phyloP scores from a whole-genome alignment of 2,329 filamentous ascomycete species.

The Neocucurbitaria cava region DNA sequence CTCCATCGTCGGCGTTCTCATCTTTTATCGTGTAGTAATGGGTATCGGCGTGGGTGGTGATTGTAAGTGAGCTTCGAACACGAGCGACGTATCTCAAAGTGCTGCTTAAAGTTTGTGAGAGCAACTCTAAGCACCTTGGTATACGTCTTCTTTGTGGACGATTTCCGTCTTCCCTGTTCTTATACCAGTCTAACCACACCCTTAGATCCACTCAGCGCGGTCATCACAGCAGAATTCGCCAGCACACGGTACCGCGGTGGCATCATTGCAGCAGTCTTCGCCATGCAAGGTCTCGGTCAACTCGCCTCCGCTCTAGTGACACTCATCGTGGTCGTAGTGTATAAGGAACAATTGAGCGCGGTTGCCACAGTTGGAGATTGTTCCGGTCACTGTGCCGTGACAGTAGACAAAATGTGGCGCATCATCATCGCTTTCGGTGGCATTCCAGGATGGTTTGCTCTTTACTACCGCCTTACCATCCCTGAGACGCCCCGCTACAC shows the following conservation, averaged over 20 bases:
- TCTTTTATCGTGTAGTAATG: constrained; percentile 52
- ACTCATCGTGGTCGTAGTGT: constrained; percentile 74
- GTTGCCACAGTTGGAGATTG: constrained; percentile 64
- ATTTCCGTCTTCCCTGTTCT: background rate
- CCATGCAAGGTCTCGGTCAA: constrained; percentile 84
- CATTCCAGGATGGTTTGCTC: constrained; percentile 78
- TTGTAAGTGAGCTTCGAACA: constrained; percentile 15
- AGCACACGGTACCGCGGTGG: constrained; percentile 85
- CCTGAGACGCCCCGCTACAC: constrained; percentile 89
- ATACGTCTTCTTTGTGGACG: background rate
- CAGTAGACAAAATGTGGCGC: constrained; percentile 90
- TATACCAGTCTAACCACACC: background rate
- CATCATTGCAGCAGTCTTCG: constrained; percentile 87
- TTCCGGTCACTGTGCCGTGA: constrained; percentile 67
- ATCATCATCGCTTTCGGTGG: constrained; percentile 81
- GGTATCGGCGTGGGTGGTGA: constrained; percentile 45
- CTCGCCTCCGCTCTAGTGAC: constrained; percentile 77
- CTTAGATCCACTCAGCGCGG: constrained; percentile 73
- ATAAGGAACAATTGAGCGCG: constrained; percentile 67
- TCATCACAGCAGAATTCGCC: constrained; percentile 88
- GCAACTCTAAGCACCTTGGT: background rate
- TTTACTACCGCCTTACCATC: constrained; percentile 87
- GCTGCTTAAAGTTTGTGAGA: background rate
- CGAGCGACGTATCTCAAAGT: background rate
- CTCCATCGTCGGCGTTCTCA: constrained; percentile 48